Evolutionary conservation across 23 red algal genomes (phyloP), one percentile per base, ranked within the genome.

Genomic region (Porphyridium purpureum): DNA sequence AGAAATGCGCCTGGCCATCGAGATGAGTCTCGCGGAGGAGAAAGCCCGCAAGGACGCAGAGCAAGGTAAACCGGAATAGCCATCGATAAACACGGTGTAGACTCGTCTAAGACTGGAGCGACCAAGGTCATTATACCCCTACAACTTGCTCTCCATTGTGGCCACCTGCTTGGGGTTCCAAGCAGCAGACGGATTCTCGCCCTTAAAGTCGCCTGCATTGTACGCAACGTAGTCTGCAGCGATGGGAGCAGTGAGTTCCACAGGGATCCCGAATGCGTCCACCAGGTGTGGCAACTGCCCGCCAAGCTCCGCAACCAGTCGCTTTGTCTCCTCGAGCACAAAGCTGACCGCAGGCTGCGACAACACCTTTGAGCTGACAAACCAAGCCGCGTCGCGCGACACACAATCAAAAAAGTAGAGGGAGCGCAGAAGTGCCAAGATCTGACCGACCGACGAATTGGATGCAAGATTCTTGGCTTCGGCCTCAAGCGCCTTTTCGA

Each of bases 1-100:
- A n/a, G 50, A 74, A 54, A 72, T 93, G 57, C 50, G 69, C 14
- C 47, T 60, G 33, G 84, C 84, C 11, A 81, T 93, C 36, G 84
- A 81, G 29, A 25, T 81, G 17, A 81, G 74, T 0, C 80, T 74
- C 27, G 66, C 55, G 7, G 60, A 80, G 22, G 35, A 47, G 32
- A 24, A 70, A 29, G 76, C 31, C 48, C 27, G 25, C 7, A 35
- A 33, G 23, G 35, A 17, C 21, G 34, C 49, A 57, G 29, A 69
- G 46, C 65, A 73, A 11, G 38, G 38, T n/a, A n/a, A n/a, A n/a
- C n/a, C n/a, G n/a, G n/a, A n/a, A n/a, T n/a, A n/a, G n/a, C n/a
- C n/a, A n/a, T n/a, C n/a, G n/a, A n/a, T n/a, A n/a, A n/a, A n/a
- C n/a, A n/a, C n/a, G n/a, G n/a, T n/a, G n/a, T n/a, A n/a, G 51